These are phyloP conservation scores for Pascua sp. DNA, from an alignment of 1,284 basidiomycete genomes.

Conservation along the genomic window DNA sequence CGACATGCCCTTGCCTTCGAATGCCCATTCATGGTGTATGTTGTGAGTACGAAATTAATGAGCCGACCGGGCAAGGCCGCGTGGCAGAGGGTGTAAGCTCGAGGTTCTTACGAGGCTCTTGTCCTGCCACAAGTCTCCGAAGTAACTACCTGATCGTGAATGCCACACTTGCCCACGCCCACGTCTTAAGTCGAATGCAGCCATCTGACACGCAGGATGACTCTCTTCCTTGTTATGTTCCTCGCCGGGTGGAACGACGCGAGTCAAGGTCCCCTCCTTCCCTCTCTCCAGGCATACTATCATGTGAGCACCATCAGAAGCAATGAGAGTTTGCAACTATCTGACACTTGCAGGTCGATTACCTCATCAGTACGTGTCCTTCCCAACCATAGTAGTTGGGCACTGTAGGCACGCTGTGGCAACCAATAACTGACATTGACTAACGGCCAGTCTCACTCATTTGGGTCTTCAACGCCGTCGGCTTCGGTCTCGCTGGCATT, in stretches of 20 bases:
- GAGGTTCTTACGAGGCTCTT: too few relatives aligned
- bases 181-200: too few relatives aligned
- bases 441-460: constrained; percentile 55
- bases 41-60: too few relatives aligned
- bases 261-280: constrained; percentile 60
- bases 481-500: constrained; percentile 55
- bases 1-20: too few relatives aligned
- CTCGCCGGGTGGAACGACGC: constrained; percentile 63
- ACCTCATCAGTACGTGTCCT: constrained; percentile 32
- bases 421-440: constrained; percentile 25
- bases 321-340: too few relatives aligned
- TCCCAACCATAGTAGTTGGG: too few relatives aligned
- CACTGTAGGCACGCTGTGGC: constrained; percentile 27
- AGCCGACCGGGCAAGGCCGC: too few relatives aligned
- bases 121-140: too few relatives aligned
- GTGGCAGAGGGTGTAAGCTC: too few relatives aligned
- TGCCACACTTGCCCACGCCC: too few relatives aligned
- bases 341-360: constrained; percentile 15
- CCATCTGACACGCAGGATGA: constrained; percentile 15
- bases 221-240: constrained; percentile 41
- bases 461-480: constrained; percentile 58
- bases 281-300: constrained; percentile 58
- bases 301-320: constrained; percentile 10
- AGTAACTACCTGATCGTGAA: too few relatives aligned
- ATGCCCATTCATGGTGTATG: too few relatives aligned